Conservation (phyloP, 2,329 filamentous ascomycete species). For the Diaporthe sp. region DNA sequence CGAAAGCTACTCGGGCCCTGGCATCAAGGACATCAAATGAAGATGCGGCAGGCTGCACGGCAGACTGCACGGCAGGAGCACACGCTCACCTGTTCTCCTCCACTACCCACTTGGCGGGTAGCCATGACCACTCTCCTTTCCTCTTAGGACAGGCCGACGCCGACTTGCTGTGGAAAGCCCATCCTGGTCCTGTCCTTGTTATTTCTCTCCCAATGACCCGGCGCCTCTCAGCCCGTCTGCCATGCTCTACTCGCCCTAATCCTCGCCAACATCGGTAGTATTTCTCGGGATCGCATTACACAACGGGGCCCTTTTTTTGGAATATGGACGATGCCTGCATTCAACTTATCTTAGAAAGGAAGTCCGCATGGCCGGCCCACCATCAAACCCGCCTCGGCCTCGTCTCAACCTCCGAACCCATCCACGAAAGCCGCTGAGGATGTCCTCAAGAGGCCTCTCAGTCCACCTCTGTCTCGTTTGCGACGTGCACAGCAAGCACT, state of each 20-base stretch:
- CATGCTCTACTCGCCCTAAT: constrained; percentile 24
- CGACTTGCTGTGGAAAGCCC: constrained; percentile 44
- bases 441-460: constrained; percentile 51
- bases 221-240: neutral
- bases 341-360: constrained; percentile 61
- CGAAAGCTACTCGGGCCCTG: constrained; percentile 83
- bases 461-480: constrained; percentile 49
- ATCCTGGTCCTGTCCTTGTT: constrained; percentile 39
- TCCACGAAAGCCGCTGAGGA: constrained; percentile 50
- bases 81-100: constrained; percentile 42
- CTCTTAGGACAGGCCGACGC: neutral
- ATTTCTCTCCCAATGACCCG: constrained; percentile 8
- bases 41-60: constrained; percentile 4
- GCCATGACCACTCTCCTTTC: neutral
- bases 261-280: constrained; percentile 38
- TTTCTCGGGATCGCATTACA: constrained; percentile 48
- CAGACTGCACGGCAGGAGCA: constrained; percentile 9
- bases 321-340: constrained; percentile 59
- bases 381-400: constrained; percentile 48
- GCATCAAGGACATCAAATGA: constrained; percentile 80
- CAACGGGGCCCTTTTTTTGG: constrained; percentile 49
- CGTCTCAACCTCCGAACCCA: constrained; percentile 41
- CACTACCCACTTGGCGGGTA: neutral
- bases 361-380: constrained; percentile 56
- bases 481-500: constrained; percentile 55